Evolutionary conservation across 441 rosid genomes (phyloP).

Genomic region (Flueggea neowawraea): DNA sequence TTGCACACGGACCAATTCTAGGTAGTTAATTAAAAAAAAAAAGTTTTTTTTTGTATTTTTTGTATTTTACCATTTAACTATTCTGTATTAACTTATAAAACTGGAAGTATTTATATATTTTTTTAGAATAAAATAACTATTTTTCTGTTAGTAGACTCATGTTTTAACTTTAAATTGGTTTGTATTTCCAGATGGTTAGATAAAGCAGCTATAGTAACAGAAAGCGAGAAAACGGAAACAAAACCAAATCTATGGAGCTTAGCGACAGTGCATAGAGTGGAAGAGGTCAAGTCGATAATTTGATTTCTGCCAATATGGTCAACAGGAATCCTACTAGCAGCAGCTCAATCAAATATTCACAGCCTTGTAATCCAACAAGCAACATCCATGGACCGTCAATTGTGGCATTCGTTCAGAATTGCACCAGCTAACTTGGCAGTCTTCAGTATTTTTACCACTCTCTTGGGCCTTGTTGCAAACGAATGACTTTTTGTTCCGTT

Average conservation of each 20-base stretch:
- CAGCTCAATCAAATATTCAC: conserved; percentile 42
- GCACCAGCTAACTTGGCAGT: conserved; percentile 56
- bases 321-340: conserved; percentile 38
- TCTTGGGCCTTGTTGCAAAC: conserved; percentile 38
- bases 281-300: conserved; percentile 35
- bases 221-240: conserved; percentile 22
- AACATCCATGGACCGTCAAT: conserved; percentile 50
- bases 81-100: no score
- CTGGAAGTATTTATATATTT: no score
- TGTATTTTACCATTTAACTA: no score
- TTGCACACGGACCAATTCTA: conserved; percentile 53
- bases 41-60: neutral
- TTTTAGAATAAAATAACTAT: no score
- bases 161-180: no score
- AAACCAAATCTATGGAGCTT: conserved; percentile 46
- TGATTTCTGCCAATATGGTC: no score
- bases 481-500: conserved; percentile 52
- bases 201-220: conserved; percentile 49
- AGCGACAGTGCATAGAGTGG: conserved; percentile 55
- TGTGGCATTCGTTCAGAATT: conserved; percentile 48
- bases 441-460: conserved; percentile 37
- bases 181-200: conserved; percentile 43
- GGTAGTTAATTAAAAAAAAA: conserved; percentile 21
- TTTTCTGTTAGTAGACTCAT: no score
- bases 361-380: conserved; percentile 59